Conservation (phyloP, 2,329 filamentous ascomycete species). For the Ophiostoma sp. region DNA sequence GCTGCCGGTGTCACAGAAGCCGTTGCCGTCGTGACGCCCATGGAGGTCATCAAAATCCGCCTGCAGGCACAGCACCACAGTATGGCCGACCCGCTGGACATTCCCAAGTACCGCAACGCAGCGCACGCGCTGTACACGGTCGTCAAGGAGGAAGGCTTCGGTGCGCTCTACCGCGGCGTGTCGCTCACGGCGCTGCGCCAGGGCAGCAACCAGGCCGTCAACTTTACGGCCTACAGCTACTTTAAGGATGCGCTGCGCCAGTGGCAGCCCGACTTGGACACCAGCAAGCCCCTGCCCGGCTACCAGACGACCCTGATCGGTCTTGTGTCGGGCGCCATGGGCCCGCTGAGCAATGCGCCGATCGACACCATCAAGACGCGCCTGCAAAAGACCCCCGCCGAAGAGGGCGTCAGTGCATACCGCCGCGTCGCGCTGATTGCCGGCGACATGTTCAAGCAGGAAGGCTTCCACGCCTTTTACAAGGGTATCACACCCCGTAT, state of each 20-base stretch:
- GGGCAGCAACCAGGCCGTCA: conserved; percentile 95
- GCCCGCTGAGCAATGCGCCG: conserved; percentile 90
- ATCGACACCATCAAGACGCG: conserved; percentile 99
- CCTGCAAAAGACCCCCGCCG: conserved; percentile 81
- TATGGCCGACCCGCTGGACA: conserved; percentile 92
- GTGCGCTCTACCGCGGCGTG: conserved; percentile 87
- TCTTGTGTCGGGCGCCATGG: conserved; percentile 87
- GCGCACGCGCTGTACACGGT: conserved; percentile 81
- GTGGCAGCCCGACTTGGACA: conserved; percentile 63
- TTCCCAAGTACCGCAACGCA: conserved; percentile 96
- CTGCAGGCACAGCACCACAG: conserved; percentile 97
- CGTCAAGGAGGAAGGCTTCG: conserved; percentile 80
- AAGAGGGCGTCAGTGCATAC: conserved; percentile 74
- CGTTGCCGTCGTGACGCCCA: conserved; percentile 91
- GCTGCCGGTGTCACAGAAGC: conserved; percentile 93
- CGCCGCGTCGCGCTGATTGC: conserved; percentile 74
- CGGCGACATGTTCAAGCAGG: conserved; percentile 83
- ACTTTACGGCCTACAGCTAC: conserved; percentile 96
- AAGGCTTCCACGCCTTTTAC: conserved; percentile 92
- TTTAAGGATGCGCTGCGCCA: conserved; percentile 74
- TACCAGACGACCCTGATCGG: conserved; percentile 92
- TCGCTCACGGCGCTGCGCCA: conserved; percentile 88
- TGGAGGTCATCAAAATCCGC: conserved; percentile 99
- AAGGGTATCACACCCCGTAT: conserved; percentile 97
- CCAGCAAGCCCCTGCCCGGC: conserved; percentile 60